phyloP scores from a whole-genome alignment of 495 filamentous ascomycete species.

The Apodospora peruviana region DNA sequence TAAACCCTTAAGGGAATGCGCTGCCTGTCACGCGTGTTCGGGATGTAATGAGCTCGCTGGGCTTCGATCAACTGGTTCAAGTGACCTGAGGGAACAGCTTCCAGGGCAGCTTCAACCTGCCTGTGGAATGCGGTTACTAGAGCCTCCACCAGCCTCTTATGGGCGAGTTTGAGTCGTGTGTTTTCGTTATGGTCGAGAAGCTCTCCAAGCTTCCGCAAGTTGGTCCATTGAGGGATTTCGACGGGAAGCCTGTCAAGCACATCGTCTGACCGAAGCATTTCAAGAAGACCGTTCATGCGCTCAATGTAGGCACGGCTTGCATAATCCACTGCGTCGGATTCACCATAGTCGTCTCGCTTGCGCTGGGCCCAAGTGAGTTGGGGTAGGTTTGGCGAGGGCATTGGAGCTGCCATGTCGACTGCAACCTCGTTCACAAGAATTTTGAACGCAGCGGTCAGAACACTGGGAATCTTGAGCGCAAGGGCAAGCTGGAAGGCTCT shows the following conservation, averaged over 20 bases:
- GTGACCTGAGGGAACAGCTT: background rate
- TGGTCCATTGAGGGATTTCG: conserved; percentile 13
- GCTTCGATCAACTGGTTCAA: conserved; percentile 7
- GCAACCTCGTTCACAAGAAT: conserved; percentile 44
- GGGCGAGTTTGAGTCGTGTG: conserved; percentile 45
- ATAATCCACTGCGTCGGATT: conserved; percentile 27
- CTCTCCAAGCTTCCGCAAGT: conserved; percentile 1
- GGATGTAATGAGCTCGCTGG: conserved; percentile 29
- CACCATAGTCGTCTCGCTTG: conserved; percentile 25
- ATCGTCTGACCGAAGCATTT: conserved; percentile 11
- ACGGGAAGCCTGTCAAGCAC: conserved; percentile 10
- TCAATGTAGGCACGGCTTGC: conserved; percentile 20
- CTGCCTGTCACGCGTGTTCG: no score
- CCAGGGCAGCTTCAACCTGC: conserved; percentile 9
- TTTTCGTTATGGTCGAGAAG: background rate
- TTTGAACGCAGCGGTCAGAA: conserved; percentile 33
- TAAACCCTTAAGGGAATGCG: no score
- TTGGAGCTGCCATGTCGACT: conserved; percentile 61
- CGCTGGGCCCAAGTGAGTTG: conserved; percentile 16
- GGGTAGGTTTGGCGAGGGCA: conserved; percentile 1
- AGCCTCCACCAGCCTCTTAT: conserved; percentile 10
- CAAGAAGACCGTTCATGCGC: conserved; percentile 12
- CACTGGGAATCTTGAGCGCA: conserved; percentile 25
- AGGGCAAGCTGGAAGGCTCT: conserved; percentile 37
- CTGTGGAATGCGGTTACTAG: conserved; percentile 8